Base-by-base conservation (phyloP, 169 alveolate genomes). In the Plasmodium cynomolgi region DNA sequence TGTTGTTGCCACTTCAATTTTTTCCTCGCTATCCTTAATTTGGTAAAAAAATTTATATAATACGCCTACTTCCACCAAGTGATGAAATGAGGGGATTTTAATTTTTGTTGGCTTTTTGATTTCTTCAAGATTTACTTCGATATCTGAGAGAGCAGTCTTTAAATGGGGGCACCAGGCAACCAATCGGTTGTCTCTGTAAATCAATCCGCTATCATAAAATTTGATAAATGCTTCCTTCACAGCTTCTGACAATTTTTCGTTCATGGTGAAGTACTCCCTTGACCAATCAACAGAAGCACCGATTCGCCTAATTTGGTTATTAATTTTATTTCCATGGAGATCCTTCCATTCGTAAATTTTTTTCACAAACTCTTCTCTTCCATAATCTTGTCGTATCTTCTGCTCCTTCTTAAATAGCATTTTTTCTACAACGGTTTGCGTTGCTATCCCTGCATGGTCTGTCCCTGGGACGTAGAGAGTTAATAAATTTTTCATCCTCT, bases 401-500 rank as follows among this genome's bases (percentile, higher is more conserved):
- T 97, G 97, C 93, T 99, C 99, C 79, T 98, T 97, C 96, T 99
- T 98, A 94, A 97, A 95, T 74, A 99, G 93, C 95, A 97, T 96
- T 91, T 99, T 97, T 96, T 99, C 99, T 20, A 99, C 99, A 23
- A 99, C 99, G 29, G 99, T 96, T 96, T 99, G 99, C 50, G 99
- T 99, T 1, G 99, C 99, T 83, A 99, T 99, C 34, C 99, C 99
- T 41, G 99, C 99, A 94, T 99, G 99, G 84, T 98, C 99, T 17
- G 98, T 98, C 41, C 99, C 99, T 6, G 99, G 99, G 23, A 99
- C 97, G 99, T 99, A 99, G 41, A 99, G 97, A 3, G 99, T 97
- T 88, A 96, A 97, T 86, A 97, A 98, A 11, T 99, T 99, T 50
- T 96, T 95, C 99, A 99, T 98, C 91, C 99, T 97, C 95, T 99